Evolutionary conservation across 2,329 filamentous ascomycete genomes (phyloP).

Genomic region (Verticillium nonalfalfae): DNA sequence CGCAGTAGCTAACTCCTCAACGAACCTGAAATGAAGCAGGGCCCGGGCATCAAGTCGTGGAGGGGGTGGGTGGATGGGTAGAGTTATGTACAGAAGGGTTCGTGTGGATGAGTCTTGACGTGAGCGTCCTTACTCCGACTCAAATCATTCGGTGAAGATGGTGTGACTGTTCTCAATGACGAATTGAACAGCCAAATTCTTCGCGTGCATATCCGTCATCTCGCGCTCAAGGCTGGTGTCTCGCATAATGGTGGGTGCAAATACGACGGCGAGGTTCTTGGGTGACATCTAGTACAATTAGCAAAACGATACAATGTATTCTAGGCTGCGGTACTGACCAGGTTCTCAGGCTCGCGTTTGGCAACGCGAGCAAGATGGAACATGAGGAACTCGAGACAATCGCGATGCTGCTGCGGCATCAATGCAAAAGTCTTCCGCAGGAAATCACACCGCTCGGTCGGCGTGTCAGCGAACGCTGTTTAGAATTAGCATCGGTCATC

Average conservation of each 20-base stretch:
- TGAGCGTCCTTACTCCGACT: background rate
- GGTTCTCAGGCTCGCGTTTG: conserved; percentile 72
- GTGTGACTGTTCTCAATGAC: conserved; percentile 83
- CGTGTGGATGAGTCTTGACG: background rate
- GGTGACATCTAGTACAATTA: conserved; percentile 69
- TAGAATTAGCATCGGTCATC: conserved; percentile 15
- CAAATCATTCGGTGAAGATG: conserved; percentile 57
- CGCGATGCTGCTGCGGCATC: conserved; percentile 76
- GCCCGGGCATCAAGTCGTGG: background rate
- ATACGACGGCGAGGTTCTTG: conserved; percentile 93
- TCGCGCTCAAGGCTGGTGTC: conserved; percentile 85
- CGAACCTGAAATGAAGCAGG: background rate
- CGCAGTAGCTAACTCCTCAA: background rate
- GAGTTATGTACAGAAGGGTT: background rate
- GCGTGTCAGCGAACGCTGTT: conserved; percentile 53
- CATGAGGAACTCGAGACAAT: conserved; percentile 88
- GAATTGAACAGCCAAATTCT: conserved; percentile 88
- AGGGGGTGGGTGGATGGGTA: background rate
- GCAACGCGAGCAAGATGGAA: conserved; percentile 90
- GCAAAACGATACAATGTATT: conserved; percentile 2
- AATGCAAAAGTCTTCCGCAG: conserved; percentile 68
- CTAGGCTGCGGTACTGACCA: conserved; percentile 45
- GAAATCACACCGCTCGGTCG: conserved; percentile 62
- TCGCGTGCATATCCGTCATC: conserved; percentile 91
- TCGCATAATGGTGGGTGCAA: conserved; percentile 95